Conservation (phyloP, 768 basidiomycete genomes). For the Imleria badia region DNA sequence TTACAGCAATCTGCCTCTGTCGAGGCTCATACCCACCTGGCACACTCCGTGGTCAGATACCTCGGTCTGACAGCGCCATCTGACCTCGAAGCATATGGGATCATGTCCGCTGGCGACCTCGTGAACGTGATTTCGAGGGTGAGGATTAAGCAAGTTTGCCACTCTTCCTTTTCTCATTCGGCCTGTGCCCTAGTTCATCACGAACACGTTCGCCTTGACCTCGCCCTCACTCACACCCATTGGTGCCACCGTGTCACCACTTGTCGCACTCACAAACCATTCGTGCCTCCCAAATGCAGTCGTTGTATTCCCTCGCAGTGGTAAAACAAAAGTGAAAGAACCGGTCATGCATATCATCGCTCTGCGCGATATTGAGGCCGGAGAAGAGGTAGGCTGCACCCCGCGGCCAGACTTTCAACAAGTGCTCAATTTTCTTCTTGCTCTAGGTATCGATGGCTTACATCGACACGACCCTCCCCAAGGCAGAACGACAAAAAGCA, state of each 20-base stretch:
- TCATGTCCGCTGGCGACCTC: conserved; percentile 59
- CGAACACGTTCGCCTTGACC: conserved; percentile 88
- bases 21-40: conserved; percentile 65
- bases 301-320: conserved; percentile 79
- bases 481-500: conserved; percentile 47
- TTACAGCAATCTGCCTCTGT: conserved; percentile 45
- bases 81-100: conserved; percentile 57
- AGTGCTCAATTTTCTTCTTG: background rate
- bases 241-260: conserved; percentile 81
- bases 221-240: conserved; percentile 75
- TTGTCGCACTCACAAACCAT: conserved; percentile 82
- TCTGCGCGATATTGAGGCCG: conserved; percentile 57
- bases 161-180: background rate
- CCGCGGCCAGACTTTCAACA: background rate
- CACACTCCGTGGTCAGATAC: conserved; percentile 73
- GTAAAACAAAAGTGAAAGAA: conserved; percentile 40
- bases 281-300: conserved; percentile 87
- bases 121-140: conserved; percentile 75
- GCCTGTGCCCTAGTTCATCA: conserved; percentile 63
- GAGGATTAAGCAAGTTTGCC: conserved; percentile 13
- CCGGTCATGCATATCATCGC: conserved; percentile 74
- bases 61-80: conserved; percentile 57
- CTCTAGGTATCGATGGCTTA: conserved; percentile 77
- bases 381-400: conserved; percentile 61
- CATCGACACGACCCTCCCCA: conserved; percentile 79